phyloP scores from a whole-genome alignment of 2,329 filamentous ascomycete genomes.

The Trichoderma koningiopsis region DNA sequence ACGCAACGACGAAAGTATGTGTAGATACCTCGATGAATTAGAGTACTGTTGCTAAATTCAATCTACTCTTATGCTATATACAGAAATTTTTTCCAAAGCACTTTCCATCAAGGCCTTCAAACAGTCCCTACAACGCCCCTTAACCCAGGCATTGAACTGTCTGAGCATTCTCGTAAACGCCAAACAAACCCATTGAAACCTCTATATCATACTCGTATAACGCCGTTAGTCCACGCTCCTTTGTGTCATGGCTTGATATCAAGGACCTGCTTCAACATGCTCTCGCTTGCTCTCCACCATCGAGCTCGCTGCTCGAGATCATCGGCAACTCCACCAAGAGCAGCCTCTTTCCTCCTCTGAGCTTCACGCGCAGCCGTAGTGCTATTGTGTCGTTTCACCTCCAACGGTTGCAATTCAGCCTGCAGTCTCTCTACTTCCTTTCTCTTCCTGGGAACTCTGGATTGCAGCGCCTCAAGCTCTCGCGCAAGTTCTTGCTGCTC shows the following conservation, averaged over 20 bases:
- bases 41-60: neutral
- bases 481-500: slow-evolving; percentile 61
- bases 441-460: slow-evolving; percentile 64
- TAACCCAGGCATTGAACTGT: neutral
- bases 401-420: slow-evolving; percentile 68
- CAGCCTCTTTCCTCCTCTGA: slow-evolving; percentile 65
- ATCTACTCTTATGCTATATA: neutral
- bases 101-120: neutral
- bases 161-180: neutral
- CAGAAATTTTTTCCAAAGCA: neutral
- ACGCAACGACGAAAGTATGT: no score
- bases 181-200: neutral
- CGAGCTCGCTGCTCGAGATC: slow-evolving; percentile 75
- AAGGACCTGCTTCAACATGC: slow-evolving; percentile 63
- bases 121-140: neutral
- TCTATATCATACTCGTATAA: neutral
- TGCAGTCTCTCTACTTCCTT: slow-evolving; percentile 68
- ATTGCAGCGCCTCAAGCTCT: slow-evolving; percentile 64
- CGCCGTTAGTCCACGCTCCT: neutral
- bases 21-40: neutral
- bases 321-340: slow-evolving; percentile 66
- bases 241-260: slow-evolving; percentile 50
- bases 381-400: slow-evolving; percentile 66
- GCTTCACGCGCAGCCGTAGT: slow-evolving; percentile 71
- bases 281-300: slow-evolving; percentile 74